Evolutionary conservation across 345 rosid genomes (phyloP), one percentile per base, ranked within the genome.

Genomic region (Conringia planisiliqua): DNA sequence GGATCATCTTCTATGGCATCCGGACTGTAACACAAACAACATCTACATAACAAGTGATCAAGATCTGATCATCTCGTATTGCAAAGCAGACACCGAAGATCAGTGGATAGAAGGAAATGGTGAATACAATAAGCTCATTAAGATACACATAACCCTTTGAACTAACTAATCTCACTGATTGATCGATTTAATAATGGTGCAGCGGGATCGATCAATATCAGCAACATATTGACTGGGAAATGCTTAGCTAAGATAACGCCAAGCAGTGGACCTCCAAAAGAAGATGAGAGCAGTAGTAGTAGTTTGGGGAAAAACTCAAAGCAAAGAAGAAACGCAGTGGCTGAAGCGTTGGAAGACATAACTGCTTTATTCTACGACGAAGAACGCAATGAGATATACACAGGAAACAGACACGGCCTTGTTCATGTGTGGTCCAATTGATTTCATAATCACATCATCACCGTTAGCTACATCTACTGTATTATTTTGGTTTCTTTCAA

Each of bases 41-140:
- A 94, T 91, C 70, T 94, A 94, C 80, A 94, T 91, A 71, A 95
- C 99, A 51, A 90, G 97, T 26, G 97, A 90, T 85, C 99, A 92
- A 81, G 97, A 95, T 84, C 97, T 95, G 68, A 95, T 95, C 50
- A 92, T 95, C 68, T 95, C 99, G 7, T 92, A 95, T 75, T 95
- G 99, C 89, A 95, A 95, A 80, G 97, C 96, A 57, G 96, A 90
- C 76, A 79, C 90, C 3, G 96, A 91, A 30, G 99, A 92, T 71
- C 93, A 89, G 52, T 91, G 93, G 89, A 84, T 86, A 70, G 97
- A 92, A 83, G 97, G 90, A 68, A 88, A 75, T 71, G 96, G 98
- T 94, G 88, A 79, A 50, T 44, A 50, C 32, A 10, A 11, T 30
- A 68, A 40, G 29, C 66, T 58, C 68, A 16, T 51, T 13, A 4